These are phyloP conservation scores for Ailanthus altissimus DNA, from an alignment of 345 rosid genomes.

Conservation along the genomic window DNA sequence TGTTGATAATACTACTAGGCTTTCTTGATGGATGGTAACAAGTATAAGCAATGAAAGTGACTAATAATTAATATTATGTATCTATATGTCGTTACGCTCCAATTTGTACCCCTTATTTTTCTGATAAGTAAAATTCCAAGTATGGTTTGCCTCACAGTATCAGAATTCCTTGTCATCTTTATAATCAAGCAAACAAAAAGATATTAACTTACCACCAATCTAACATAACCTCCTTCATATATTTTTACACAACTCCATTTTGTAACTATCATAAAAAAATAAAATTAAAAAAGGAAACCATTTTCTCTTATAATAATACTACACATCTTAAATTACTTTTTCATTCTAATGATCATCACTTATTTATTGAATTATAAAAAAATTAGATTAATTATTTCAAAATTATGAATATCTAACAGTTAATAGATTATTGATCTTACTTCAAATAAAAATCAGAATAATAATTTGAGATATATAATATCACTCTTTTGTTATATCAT, in stretches of 20 bases:
- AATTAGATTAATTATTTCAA: too few species aligned
- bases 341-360: too few species aligned
- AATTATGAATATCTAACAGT: too few species aligned
- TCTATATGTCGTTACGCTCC: constrained; percentile 65
- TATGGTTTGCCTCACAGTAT: constrained; percentile 47
- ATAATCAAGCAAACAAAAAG: constrained; percentile 1
- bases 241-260: neutral
- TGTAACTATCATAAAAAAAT: neutral
- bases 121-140: constrained; percentile 55
- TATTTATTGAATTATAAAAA: too few species aligned
- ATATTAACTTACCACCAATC: constrained; percentile 5
- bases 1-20: constrained; percentile 91
- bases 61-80: constrained; percentile 59
- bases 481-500: too few species aligned
- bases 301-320: too few species aligned
- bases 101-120: constrained; percentile 63
- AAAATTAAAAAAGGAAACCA: neutral
- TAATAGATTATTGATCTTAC: too few species aligned
- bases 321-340: too few species aligned
- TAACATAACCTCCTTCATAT: constrained; percentile 8
- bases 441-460: too few species aligned
- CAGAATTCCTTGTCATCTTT: constrained; percentile 41
- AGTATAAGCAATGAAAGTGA: constrained; percentile 86
- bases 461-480: too few species aligned
- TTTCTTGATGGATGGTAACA: constrained; percentile 94